A percentile compares a stretch with the other conserved stretches of the same genome.
phyloP scores from a whole-genome alignment of 2,329 filamentous ascomycete genomes.

The Rutstroemia sp. region DNA sequence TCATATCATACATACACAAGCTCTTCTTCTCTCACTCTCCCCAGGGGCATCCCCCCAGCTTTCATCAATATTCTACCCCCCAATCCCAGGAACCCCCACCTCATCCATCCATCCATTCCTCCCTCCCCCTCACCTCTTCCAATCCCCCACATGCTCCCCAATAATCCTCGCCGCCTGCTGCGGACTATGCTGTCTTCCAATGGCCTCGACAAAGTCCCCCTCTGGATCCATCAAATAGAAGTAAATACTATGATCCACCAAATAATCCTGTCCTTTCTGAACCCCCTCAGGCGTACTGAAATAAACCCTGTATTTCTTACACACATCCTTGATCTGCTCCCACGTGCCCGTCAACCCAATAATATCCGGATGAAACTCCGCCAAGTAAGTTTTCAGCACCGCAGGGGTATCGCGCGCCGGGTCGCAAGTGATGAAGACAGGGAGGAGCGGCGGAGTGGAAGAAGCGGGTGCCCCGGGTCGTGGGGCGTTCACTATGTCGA shows the following conservation, averaged over 20 bases:
- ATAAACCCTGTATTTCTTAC: conserved; percentile 94
- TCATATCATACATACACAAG: too few relatives aligned
- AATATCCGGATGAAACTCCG: conserved; percentile 83
- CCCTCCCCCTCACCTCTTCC: conserved; percentile 38
- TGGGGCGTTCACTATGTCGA: conserved; percentile 57
- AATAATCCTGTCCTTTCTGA: conserved; percentile 88
- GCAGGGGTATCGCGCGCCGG: conserved; percentile 82
- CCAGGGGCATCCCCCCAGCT: background rate
- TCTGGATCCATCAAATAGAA: conserved; percentile 99
- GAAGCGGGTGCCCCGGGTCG: background rate
- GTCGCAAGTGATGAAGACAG: conserved; percentile 93
- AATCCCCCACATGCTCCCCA: conserved; percentile 74
- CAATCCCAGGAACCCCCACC: background rate
- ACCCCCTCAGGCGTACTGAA: conserved; percentile 88
- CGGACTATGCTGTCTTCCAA: conserved; percentile 89
- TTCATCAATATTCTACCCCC: background rate
- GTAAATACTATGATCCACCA: conserved; percentile 98
- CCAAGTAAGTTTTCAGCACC: conserved; percentile 77
- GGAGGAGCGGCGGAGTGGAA: conserved; percentile 41
- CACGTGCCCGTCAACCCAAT: conserved; percentile 89
- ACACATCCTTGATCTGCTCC: conserved; percentile 87
- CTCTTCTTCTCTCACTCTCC: too few relatives aligned
- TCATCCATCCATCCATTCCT: background rate
- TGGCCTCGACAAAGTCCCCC: conserved; percentile 94
- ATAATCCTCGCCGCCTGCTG: conserved; percentile 81